Conservation (phyloP, 208 protist genomes). For the Leishmania tarentolae region DNA sequence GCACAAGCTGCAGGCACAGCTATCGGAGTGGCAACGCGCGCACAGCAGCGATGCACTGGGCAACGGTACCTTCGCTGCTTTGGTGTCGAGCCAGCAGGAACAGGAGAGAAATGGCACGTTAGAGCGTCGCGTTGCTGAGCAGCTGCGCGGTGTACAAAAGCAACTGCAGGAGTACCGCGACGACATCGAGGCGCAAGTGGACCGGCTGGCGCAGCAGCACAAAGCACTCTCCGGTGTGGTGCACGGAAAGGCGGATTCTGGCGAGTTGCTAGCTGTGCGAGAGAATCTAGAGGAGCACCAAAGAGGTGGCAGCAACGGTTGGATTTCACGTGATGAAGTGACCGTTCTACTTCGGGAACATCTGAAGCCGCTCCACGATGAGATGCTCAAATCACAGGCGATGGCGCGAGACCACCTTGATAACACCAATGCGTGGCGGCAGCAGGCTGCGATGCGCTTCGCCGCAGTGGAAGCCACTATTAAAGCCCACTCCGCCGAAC, state of each 20-base stretch:
- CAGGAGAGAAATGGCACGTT: conserved; percentile 17
- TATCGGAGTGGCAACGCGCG: conserved; percentile 23
- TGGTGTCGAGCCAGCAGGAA: background rate
- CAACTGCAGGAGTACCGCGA: conserved; percentile 19
- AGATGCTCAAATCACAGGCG: conserved; percentile 21
- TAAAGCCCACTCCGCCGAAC: conserved; percentile 8
- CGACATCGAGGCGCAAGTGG: conserved; percentile 14
- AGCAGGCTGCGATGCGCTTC: conserved; percentile 22
- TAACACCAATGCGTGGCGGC: conserved; percentile 18
- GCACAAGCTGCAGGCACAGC: conserved; percentile 26
- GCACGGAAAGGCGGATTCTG: conserved; percentile 22
- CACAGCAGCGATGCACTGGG: conserved; percentile 22
- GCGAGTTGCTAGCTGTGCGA: conserved; percentile 12
- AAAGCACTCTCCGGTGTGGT: conserved; percentile 25
- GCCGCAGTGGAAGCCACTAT: conserved; percentile 23
- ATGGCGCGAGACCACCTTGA: conserved; percentile 23
- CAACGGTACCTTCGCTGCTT: background rate
- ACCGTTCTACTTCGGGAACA: conserved; percentile 11
- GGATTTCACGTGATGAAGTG: conserved; percentile 18
- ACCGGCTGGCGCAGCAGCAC: conserved; percentile 32
- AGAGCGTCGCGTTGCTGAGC: conserved; percentile 19
- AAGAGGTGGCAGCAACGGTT: conserved; percentile 4
- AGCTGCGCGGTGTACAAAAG: conserved; percentile 15
- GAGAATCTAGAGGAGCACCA: conserved; percentile 28
- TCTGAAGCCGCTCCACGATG: conserved; percentile 27